Base-by-base conservation (phyloP, 2,329 filamentous ascomycete species). In the Tolypocladium guangdongense region DNA sequence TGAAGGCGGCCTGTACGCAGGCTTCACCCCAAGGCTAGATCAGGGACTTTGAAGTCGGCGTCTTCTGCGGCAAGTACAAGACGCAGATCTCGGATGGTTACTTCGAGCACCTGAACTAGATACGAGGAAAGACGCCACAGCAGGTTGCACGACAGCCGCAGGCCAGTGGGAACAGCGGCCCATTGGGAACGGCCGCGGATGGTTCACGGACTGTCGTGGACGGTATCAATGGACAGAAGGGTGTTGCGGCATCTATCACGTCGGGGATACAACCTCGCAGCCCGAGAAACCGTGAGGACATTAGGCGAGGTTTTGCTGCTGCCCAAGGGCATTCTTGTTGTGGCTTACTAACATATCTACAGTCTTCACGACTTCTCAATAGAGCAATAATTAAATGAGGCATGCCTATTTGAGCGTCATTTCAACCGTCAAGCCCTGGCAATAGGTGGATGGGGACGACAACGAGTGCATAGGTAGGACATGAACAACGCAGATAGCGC, bases 11-110 rank as follows among this genome's bases (percentile, higher is more conserved):
- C 0, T 96, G 91, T 64, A 78, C 83, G 2, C 84, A 90, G 59
- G 79, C 88, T 4, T 84, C 82, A 50, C 72, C 78, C 53, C 71
- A 79, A 56, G 72, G 74, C 36, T 66, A 70, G 37, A 66, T 80
- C 61, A 75, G 75, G 10, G 75, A 85, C 53, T 96, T 96, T 60
- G 92, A 97, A 66, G 84, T 95, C 2, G 91, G 92, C 52, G 91
- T 96, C 10, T 96, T 97, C 73, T 90, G 84, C 64, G 92, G 92
- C 47, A 82, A 84, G 58, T 96, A 96, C 69, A 78, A 88, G 56
- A 96, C 92, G 0, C 82, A 83, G 0, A 87, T 96, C 2, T 81
- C 86, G 1, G 78, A 84, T 7, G 84, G 80, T 38, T 96, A 96
- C 71, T 93, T 96, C 60, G 82, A 88, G 59, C 88, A 90, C 62